Percentiles rank a stretch among this genome's conserved stretches.
Conservation (phyloP, 495 filamentous ascomycete genomes). For the Chaetomium tenue region DNA sequence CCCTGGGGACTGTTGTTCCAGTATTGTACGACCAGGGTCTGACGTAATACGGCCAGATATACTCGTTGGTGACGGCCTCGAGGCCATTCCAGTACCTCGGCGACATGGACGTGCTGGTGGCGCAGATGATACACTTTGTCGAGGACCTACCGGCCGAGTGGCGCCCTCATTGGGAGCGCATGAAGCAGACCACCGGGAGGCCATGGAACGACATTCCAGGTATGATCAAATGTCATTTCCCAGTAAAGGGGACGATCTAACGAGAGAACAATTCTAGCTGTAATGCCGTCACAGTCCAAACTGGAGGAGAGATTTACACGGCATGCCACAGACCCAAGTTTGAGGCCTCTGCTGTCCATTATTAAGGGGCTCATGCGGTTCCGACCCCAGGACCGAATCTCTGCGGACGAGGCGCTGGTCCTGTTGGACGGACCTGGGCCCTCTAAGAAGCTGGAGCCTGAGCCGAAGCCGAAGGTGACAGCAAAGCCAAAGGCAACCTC, state of each 20-base stretch:
- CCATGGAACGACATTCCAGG: constrained; percentile 1
- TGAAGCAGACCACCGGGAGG: neutral
- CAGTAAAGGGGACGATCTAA: neutral
- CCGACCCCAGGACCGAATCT: constrained; percentile 16
- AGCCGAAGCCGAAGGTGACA: too few species aligned
- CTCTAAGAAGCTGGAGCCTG: too few species aligned
- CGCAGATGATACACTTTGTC: constrained; percentile 28
- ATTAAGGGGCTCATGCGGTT: constrained; percentile 24
- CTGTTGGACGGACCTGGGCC: neutral
- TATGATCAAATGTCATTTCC: neutral
- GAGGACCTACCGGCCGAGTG: constrained; percentile 28
- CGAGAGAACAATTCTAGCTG: neutral
- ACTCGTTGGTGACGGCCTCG: neutral
- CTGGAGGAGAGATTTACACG: constrained; percentile 8
- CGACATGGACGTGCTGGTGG: constrained; percentile 7
- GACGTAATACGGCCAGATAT: neutral
- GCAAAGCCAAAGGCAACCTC: too few species aligned
- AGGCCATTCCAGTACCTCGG: neutral
- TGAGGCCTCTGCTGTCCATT: constrained; percentile 6
- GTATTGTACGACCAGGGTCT: neutral
- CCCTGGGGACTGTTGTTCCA: neutral
- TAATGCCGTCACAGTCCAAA: neutral
- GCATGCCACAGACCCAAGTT: neutral
- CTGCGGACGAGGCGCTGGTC: constrained; percentile 9
- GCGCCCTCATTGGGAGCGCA: constrained; percentile 7